A percentile compares a stretch with the other conserved stretches of the same genome.
These are phyloP conservation scores for Blastobotrys apis DNA, from an alignment of 1,139 yeast species.

Conservation along the genomic window DNA sequence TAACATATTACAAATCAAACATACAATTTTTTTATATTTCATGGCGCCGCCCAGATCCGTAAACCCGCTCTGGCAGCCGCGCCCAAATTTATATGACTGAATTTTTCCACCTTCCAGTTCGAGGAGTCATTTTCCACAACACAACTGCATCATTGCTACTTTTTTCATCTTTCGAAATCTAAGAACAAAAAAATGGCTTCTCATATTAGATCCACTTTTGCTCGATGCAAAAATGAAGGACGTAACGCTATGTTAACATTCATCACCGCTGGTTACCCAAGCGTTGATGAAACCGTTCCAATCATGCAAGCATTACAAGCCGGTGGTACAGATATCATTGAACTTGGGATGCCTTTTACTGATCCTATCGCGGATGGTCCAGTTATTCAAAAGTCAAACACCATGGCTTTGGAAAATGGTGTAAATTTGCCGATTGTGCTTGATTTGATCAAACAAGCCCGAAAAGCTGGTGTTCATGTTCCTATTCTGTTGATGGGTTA, in stretches of 20 bases:
- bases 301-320: conserved; percentile 82
- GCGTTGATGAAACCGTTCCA: conserved; percentile 81
- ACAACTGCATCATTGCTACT: too few species aligned
- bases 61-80: too few species aligned
- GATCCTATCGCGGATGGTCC: conserved; percentile 99
- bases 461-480: conserved; percentile 75
- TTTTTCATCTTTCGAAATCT: background rate
- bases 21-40: too few species aligned
- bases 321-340: conserved; percentile 94
- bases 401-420: conserved; percentile 69
- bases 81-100: too few species aligned
- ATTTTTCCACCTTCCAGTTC: too few species aligned
- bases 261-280: conserved; percentile 92
- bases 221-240: conserved; percentile 15
- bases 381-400: conserved; percentile 83
- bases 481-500: conserved; percentile 96
- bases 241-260: conserved; percentile 90
- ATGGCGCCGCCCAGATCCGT: too few species aligned
- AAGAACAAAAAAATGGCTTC: conserved; percentile 6
- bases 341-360: conserved; percentile 94
- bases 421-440: conserved; percentile 65
- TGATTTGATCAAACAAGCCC: conserved; percentile 68
- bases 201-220: conserved; percentile 15
- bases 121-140: too few species aligned
- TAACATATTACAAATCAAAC: too few species aligned